Evolutionary conservation across 2,329 filamentous ascomycete species (phyloP), one percentile per base, ranked within the genome.

Genomic region (Mycosphaerella arachidis): DNA sequence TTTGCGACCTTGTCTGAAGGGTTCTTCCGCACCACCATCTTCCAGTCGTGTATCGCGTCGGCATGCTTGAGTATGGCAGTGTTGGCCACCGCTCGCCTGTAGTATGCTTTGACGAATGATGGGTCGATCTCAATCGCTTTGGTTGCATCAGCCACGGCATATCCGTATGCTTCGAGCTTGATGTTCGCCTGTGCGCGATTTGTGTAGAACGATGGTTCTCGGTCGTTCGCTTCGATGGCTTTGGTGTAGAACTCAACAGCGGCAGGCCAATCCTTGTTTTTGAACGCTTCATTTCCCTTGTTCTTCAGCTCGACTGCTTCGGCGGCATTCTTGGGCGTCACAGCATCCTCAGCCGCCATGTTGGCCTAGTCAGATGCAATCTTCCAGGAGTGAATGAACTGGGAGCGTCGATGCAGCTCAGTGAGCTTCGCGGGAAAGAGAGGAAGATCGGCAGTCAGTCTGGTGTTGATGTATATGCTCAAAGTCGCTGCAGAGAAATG

Each of bases 171-270:
- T 76, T 99, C 94, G 43, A 93, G 87, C 79, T 97, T 97, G 76
- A 99, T 93, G 74, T 99, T 64, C 76, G 96, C 93, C 84, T 97
- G 93, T 20, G 94, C 94, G 74, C 94, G 84, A 78, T 99, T 99
- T 70, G 91, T 92, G 78, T 86, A 97, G 79, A 92, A 97, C 0
- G 92, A 89, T 6, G 92, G 90, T 71, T 97, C 89, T 68, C 89
- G 82, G 72, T 88, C 85, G 77, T 96, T 87, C 67, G 90, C 78
- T 62, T 89, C 87, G 72, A 99, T 97, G 29, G 93, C 93, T 40
- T 55, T 59, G 20, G 53, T 46, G 33, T 99, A 99, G 67, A 87
- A 86, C 1, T 92, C 87, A 64, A 96, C 83, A 7, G 94, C 94
- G 3, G 82, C 79, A 10, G 83, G 84, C 89, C 90, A 99, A 79